Conservation (phyloP, 75 land plant genomes). For the Azolla pinnata region DNA sequence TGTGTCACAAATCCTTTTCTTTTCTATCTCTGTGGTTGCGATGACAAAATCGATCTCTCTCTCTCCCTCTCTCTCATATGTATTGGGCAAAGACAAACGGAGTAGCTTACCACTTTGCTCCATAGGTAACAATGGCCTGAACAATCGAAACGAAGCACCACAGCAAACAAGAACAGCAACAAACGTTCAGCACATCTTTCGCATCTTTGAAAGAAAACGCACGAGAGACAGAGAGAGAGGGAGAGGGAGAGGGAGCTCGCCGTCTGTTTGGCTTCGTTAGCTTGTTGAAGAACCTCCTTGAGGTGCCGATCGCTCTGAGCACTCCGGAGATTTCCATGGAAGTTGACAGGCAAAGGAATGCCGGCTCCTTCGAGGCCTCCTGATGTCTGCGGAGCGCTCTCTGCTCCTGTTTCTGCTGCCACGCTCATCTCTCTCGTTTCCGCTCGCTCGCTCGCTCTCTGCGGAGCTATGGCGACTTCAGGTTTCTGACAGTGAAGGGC, state of each 20-base stretch:
- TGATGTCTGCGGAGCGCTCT: no score
- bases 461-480: no score
- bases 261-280: constrained; percentile 21
- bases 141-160: not conserved
- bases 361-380: constrained; percentile 7
- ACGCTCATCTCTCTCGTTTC: not conserved
- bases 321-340: constrained; percentile 22
- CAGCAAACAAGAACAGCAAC: not conserved
- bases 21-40: no score
- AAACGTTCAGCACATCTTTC: not conserved
- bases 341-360: constrained; percentile 20
- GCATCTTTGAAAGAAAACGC: not conserved
- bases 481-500: no score
- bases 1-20: no score
- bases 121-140: constrained; percentile 31
- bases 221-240: no score
- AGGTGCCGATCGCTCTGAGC: constrained; percentile 22
- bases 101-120: constrained; percentile 18
- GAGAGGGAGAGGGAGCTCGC: no score
- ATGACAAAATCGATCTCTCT: no score
- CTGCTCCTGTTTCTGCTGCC: not conserved
- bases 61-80: no score
- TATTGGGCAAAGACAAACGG: no score
- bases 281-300: constrained; percentile 16
- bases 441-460: no score